A percentile compares a stretch with the other conserved stretches of the same genome.
These are phyloP conservation scores for Candida sp. DNA, from an alignment of 1,139 yeast genomes.

Conservation along the genomic window DNA sequence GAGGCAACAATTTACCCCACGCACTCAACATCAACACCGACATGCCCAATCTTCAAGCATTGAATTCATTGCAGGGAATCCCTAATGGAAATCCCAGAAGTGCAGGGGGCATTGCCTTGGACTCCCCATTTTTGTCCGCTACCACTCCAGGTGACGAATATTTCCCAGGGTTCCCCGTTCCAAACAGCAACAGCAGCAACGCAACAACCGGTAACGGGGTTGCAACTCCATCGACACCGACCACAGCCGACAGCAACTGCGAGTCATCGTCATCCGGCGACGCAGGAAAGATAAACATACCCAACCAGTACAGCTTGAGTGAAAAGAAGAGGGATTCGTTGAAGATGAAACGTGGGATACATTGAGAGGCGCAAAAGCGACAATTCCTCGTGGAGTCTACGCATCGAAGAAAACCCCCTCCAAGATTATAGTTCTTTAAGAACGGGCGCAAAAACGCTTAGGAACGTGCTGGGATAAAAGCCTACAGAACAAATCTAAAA, in stretches of 20 bases:
- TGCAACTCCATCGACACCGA: neutral
- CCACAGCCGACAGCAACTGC: neutral
- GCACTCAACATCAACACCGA: constrained; percentile 50
- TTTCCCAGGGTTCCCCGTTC: constrained; percentile 21
- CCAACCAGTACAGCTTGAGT: constrained; percentile 31
- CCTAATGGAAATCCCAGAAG: neutral
- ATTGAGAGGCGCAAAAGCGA: constrained; percentile 19
- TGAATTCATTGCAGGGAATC: constrained; percentile 29
- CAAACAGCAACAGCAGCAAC: constrained; percentile 3
- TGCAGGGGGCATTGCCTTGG: constrained; percentile 29
- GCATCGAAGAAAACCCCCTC: neutral
- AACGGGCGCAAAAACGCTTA: neutral
- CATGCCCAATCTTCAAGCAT: constrained; percentile 31
- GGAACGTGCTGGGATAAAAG: neutral
- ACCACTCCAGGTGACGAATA: constrained; percentile 44
- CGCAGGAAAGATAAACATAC: constrained; percentile 8
- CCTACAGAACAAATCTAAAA: neutral
- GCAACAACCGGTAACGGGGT: neutral
- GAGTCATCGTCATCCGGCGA: constrained; percentile 1
- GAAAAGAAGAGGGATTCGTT: constrained; percentile 53
- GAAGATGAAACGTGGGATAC: constrained; percentile 52
- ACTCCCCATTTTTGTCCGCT: constrained; percentile 51
- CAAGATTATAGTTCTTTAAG: too few species aligned
- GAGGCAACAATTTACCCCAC: constrained; percentile 30
- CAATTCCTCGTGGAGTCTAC: too few species aligned